Evolutionary conservation across 108 stramenopile species (phyloP).

Genomic region (Conticribra weissflogii): DNA sequence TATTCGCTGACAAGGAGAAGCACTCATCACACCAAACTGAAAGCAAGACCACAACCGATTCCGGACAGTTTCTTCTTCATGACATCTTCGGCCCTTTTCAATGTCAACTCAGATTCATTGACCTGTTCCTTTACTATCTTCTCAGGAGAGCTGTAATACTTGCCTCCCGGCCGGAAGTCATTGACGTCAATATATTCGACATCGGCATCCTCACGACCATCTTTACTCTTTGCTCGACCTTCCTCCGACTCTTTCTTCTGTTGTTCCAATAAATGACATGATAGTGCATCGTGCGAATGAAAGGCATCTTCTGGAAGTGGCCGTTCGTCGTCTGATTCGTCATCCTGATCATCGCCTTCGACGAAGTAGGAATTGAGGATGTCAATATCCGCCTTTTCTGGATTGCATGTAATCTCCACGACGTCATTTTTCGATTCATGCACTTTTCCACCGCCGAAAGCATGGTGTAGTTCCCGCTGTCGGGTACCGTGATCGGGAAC

Average conservation of each 20-base stretch:
- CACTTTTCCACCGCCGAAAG: slow-evolving; percentile 4
- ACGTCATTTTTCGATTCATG: neutral
- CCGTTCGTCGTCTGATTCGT: neutral
- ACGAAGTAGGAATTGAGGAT: neutral
- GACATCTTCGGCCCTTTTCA: neutral
- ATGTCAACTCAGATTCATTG: neutral
- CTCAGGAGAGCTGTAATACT: neutral
- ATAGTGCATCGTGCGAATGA: slow-evolving; percentile 31
- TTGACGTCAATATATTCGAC: slow-evolving; percentile 23
- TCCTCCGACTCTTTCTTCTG: slow-evolving; percentile 29
- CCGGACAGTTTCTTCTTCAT: neutral
- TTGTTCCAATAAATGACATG: slow-evolving; percentile 27
- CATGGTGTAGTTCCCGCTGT: slow-evolving; percentile 38
- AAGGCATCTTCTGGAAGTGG: slow-evolving; percentile 41
- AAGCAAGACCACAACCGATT: neutral
- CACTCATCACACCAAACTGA: neutral
- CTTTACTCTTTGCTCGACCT: neutral
- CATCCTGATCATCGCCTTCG: neutral
- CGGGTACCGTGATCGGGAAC: slow-evolving; percentile 41
- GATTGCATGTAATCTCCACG: neutral
- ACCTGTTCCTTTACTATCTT: neutral
- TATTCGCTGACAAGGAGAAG: neutral
- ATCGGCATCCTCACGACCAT: slow-evolving; percentile 13
- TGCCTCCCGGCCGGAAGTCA: slow-evolving; percentile 16
- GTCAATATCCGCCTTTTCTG: neutral